phyloP scores from a whole-genome alignment of 2,329 filamentous ascomycete species.

The Coniochaeta prunicola region DNA sequence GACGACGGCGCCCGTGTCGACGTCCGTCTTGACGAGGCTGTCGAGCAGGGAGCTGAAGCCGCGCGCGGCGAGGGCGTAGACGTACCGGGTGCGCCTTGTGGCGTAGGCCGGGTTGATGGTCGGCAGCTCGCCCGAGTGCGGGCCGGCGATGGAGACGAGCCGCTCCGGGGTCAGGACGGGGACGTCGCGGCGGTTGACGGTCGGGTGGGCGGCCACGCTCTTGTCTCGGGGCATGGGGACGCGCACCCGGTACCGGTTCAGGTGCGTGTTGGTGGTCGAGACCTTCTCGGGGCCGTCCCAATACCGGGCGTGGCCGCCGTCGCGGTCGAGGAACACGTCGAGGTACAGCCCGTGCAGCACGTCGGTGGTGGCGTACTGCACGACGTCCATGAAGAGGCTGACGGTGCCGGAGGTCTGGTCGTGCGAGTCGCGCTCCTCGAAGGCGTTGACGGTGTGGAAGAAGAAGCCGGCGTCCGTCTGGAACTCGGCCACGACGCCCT shows the following conservation, averaged over 20 bases:
- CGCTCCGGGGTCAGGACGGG: conserved; percentile 14
- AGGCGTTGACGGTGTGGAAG: conserved; percentile 76
- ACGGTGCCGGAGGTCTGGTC: conserved; percentile 15
- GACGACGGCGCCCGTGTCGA: conserved; percentile 38
- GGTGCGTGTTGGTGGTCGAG: conserved; percentile 25
- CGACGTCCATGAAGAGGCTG: conserved; percentile 58
- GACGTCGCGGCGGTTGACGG: neutral
- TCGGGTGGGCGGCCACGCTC: neutral
- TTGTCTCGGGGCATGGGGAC: conserved; percentile 16
- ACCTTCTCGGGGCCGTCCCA: conserved; percentile 32
- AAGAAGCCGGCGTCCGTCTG: conserved; percentile 64
- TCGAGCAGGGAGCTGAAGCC: conserved; percentile 56
- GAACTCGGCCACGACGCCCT: conserved; percentile 63
- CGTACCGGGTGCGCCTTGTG: conserved; percentile 48
- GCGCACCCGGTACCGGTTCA: conserved; percentile 37
- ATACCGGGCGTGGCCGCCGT: conserved; percentile 35
- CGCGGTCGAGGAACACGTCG: conserved; percentile 52
- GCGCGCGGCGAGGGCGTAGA: conserved; percentile 49
- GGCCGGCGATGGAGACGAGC: conserved; percentile 39
- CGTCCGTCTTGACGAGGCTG: conserved; percentile 58
- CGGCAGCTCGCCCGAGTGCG: conserved; percentile 56
- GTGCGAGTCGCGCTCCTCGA: conserved; percentile 47
- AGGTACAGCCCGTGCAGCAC: conserved; percentile 64
- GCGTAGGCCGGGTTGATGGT: conserved; percentile 54
- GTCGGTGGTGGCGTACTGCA: conserved; percentile 57